Percentiles rank a stretch among this genome's conserved stretches.
Conservation (phyloP, 2,329 filamentous ascomycete genomes). For the Fusarium papillatum region DNA sequence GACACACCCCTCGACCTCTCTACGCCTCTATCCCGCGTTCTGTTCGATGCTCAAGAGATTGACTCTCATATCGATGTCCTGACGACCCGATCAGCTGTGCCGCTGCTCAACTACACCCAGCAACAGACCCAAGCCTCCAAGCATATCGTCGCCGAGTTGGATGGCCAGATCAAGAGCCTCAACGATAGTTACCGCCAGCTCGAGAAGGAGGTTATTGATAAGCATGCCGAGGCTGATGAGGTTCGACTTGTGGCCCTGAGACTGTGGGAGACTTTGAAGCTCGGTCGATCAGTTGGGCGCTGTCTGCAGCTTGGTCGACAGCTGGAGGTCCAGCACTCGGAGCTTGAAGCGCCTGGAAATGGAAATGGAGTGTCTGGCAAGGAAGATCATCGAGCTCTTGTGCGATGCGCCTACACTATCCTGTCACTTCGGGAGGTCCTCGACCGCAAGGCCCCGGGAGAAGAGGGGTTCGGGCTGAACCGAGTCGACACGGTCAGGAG, state of each 20-base stretch:
- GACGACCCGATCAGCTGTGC: slow-evolving; percentile 86
- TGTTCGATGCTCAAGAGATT: slow-evolving; percentile 97
- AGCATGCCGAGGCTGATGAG: slow-evolving; percentile 88
- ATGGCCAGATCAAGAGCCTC: slow-evolving; percentile 83
- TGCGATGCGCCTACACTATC: slow-evolving; percentile 86
- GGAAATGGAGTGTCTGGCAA: slow-evolving; percentile 54
- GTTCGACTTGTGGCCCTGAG: slow-evolving; percentile 83
- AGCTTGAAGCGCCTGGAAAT: slow-evolving; percentile 57
- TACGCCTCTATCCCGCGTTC: slow-evolving; percentile 90
- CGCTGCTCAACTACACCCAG: slow-evolving; percentile 83
- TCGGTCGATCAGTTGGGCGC: slow-evolving; percentile 82
- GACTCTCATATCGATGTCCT: slow-evolving; percentile 95
- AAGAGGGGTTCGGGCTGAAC: slow-evolving; percentile 84
- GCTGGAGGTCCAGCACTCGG: slow-evolving; percentile 86
- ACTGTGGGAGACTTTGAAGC: slow-evolving; percentile 82
- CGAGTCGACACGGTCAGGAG: slow-evolving; percentile 79
- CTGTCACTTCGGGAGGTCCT: slow-evolving; percentile 82
- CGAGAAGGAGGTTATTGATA: slow-evolving; percentile 87
- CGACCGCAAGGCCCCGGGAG: slow-evolving; percentile 73
- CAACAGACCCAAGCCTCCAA: slow-evolving; percentile 80
- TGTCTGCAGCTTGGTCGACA: slow-evolving; percentile 87
- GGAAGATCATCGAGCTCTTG: slow-evolving; percentile 83
- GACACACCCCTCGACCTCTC: slow-evolving; percentile 94
- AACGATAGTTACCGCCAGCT: slow-evolving; percentile 89
- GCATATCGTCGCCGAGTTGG: slow-evolving; percentile 81